Conservation (phyloP, 225 moss, liverwort and hornwort species). For the Sphagnum contortum region DNA sequence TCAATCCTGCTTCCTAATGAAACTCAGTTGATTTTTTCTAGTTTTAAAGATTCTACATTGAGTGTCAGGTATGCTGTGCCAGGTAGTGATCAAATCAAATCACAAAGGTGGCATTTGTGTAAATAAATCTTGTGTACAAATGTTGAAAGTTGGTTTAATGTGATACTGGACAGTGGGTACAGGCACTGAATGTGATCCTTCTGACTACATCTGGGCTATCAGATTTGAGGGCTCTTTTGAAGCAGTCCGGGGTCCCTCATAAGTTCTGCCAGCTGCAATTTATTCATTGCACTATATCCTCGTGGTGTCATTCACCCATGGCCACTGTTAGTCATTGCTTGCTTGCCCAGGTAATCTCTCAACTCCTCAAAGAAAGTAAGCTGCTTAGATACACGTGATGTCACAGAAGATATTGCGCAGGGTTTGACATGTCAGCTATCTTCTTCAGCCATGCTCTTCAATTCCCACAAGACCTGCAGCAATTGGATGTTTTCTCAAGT, state of each 20-base stretch:
- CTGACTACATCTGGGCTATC: constrained; percentile 89
- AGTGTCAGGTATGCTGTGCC: neutral
- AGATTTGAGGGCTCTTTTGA: constrained; percentile 71
- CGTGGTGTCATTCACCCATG: constrained; percentile 98
- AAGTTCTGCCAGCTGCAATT: constrained; percentile 61
- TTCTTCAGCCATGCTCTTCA: too few species aligned
- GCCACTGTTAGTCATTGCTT: constrained; percentile 98
- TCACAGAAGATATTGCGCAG: too few species aligned
- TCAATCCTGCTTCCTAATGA: constrained; percentile 35
- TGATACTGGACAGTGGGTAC: constrained; percentile 11
- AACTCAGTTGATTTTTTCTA: neutral
- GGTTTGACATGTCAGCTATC: too few species aligned
- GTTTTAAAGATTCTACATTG: neutral
- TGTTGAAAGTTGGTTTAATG: neutral
- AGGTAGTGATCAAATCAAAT: neutral
- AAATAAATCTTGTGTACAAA: neutral
- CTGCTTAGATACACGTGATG: too few species aligned
- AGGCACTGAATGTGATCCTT: constrained; percentile 94
- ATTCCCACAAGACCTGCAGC: too few species aligned
- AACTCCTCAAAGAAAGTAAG: too few species aligned
- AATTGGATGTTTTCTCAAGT: too few species aligned
- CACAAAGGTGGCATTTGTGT: neutral
- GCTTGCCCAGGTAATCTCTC: constrained; percentile 75
- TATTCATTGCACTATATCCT: constrained; percentile 60
- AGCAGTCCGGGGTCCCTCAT: constrained; percentile 62